Evolutionary conservation across 352 stramenopile species (phyloP).

Genomic region (Phytophthora foliorum): DNA sequence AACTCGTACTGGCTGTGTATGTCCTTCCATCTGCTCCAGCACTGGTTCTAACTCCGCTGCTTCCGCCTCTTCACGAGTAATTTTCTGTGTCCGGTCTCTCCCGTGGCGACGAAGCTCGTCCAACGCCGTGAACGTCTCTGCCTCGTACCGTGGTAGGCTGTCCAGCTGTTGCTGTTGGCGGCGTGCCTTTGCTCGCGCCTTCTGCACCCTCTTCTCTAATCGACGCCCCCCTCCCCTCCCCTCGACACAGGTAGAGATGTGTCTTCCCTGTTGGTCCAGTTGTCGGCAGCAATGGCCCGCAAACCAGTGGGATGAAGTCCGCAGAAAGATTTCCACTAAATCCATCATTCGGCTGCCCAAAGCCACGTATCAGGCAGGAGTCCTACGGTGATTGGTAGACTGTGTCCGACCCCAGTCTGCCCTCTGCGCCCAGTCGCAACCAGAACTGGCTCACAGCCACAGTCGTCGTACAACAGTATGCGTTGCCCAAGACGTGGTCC

Average conservation of each 20-base stretch:
- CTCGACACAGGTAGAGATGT: too few species aligned
- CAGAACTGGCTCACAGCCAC: too few species aligned
- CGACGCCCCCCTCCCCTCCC: not conserved
- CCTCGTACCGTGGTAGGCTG: not conserved
- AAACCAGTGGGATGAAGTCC: too few species aligned
- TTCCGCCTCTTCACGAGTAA: not conserved
- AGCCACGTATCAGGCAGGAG: too few species aligned
- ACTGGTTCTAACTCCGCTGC: not conserved
- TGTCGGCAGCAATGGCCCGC: not conserved
- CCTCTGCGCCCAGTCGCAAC: too few species aligned
- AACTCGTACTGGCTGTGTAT: not conserved
- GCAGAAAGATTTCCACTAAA: not conserved
- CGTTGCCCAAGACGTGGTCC: too few species aligned
- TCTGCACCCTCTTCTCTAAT: not conserved
- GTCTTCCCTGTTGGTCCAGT: too few species aligned
- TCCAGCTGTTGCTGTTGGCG: not conserved
- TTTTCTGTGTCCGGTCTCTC: not conserved
- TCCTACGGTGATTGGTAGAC: too few species aligned
- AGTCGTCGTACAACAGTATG: too few species aligned
- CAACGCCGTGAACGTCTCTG: not conserved
- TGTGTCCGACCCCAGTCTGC: too few species aligned
- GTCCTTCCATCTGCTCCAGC: not conserved
- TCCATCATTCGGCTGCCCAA: too few species aligned
- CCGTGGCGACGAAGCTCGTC: not conserved
- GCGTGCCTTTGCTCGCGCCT: not conserved